Conservation (phyloP, 2,329 filamentous ascomycete genomes). For the Talaromyces sp. region DNA sequence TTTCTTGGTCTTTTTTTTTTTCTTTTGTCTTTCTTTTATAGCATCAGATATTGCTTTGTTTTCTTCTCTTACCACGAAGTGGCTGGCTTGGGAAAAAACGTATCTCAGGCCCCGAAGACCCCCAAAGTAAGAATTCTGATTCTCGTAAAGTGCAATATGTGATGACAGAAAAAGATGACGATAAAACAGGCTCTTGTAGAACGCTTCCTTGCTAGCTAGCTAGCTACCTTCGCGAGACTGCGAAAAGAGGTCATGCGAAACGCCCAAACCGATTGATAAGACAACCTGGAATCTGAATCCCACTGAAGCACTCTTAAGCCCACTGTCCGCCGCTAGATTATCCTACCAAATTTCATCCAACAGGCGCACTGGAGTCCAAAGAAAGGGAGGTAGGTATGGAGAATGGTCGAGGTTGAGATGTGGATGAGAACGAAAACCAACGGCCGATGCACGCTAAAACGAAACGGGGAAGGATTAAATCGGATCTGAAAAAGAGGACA, state of each 20-base stretch:
- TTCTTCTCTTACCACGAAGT: slow-evolving; percentile 10
- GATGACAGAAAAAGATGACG: slow-evolving; percentile 25
- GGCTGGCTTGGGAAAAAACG: slow-evolving; percentile 8
- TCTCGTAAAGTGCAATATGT: slow-evolving; percentile 25
- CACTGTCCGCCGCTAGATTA: not conserved
- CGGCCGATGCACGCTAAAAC: slow-evolving; percentile 5
- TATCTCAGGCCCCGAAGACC: slow-evolving; percentile 13
- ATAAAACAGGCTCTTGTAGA: slow-evolving; percentile 41
- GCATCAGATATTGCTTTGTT: slow-evolving; percentile 8
- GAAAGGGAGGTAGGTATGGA: not conserved
- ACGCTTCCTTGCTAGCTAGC: slow-evolving; percentile 44
- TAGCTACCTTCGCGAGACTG: slow-evolving; percentile 35
- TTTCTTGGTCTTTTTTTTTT: slow-evolving; percentile 1
- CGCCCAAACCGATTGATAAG: slow-evolving; percentile 26
- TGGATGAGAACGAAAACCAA: not conserved
- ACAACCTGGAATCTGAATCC: slow-evolving; percentile 25
- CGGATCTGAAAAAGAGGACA: not conserved
- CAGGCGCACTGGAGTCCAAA: not conserved
- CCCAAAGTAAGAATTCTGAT: slow-evolving; percentile 19
- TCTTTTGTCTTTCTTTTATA: slow-evolving; percentile 11
- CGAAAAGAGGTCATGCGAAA: slow-evolving; percentile 37
- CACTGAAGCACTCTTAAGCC: slow-evolving; percentile 5
- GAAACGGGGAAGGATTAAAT: not conserved
- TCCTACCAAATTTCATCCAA: not conserved
- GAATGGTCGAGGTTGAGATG: not conserved